Evolutionary conservation across 2,329 filamentous ascomycete species (phyloP).

Genomic region (Conoideocrella luteorostrata): DNA sequence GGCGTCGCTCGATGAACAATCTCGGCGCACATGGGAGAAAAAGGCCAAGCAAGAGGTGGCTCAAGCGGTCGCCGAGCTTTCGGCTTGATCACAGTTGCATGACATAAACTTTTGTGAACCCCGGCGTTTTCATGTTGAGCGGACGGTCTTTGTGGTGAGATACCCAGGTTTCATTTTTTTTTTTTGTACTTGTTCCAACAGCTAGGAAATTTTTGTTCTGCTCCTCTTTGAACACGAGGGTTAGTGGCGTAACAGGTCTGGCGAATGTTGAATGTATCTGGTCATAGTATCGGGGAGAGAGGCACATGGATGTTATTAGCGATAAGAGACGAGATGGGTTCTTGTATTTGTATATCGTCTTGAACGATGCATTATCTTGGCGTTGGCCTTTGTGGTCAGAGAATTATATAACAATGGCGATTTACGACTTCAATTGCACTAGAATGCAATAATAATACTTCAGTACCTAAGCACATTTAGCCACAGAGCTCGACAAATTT

Average conservation of each 20-base stretch:
- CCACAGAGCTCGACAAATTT: slow-evolving; percentile 8
- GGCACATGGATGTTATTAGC: slow-evolving; percentile 9
- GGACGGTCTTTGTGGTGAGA: slow-evolving; percentile 18
- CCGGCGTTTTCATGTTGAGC: slow-evolving; percentile 20
- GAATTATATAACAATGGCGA: slow-evolving; percentile 1
- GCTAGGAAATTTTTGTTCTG: slow-evolving; percentile 2
- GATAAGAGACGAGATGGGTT: slow-evolving; percentile 5
- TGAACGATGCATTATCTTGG: slow-evolving; percentile 8
- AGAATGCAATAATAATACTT: slow-evolving; percentile 1
- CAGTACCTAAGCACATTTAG: slow-evolving; percentile 13
- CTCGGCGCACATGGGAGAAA: slow-evolving; percentile 65
- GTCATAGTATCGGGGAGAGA: slow-evolving; percentile 9
- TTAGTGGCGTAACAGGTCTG: slow-evolving; percentile 11
- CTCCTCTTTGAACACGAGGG: slow-evolving; percentile 8
- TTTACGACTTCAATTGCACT: slow-evolving; percentile 6
- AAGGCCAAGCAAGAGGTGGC: slow-evolving; percentile 74
- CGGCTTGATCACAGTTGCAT: slow-evolving; percentile 32
- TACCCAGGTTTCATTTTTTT: slow-evolving; percentile 20
- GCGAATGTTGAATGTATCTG: slow-evolving; percentile 9
- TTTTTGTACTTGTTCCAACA: slow-evolving; percentile 15
- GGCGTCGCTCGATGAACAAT: slow-evolving; percentile 55
- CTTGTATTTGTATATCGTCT: slow-evolving; percentile 12
- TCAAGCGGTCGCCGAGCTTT: slow-evolving; percentile 58
- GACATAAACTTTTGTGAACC: slow-evolving; percentile 18
- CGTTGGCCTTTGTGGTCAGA: neutral